A percentile compares a stretch with the other conserved stretches of the same genome.
These are phyloP conservation scores for Auriscalpium vulgare DNA, from an alignment of 768 basidiomycete species.

Conservation along the genomic window DNA sequence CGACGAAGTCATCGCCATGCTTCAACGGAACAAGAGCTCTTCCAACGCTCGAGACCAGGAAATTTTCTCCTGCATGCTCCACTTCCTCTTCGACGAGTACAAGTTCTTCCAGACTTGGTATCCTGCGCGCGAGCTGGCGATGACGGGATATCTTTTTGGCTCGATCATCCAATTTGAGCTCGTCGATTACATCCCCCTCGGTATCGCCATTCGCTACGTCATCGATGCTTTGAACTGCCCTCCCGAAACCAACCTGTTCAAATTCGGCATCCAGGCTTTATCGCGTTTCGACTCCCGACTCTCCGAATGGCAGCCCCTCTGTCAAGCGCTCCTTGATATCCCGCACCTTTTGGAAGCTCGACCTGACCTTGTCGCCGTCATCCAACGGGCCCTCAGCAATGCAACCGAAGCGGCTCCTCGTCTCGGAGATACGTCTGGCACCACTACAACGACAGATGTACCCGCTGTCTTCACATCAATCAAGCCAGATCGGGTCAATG, in stretches of 20 bases:
- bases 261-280: constrained; percentile 90
- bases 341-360: constrained; percentile 80
- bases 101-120: constrained; percentile 98
- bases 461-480: constrained; percentile 70
- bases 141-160: constrained; percentile 95
- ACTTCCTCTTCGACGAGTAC: constrained; percentile 99
- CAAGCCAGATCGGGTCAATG: constrained; percentile 58
- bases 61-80: constrained; percentile 98
- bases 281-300: constrained; percentile 81
- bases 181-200: constrained; percentile 89
- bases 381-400: constrained; percentile 62
- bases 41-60: constrained; percentile 83
- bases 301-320: constrained; percentile 87
- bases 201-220: constrained; percentile 95
- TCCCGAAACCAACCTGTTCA: constrained; percentile 88
- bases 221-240: constrained; percentile 88
- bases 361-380: constrained; percentile 67
- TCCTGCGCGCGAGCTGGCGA: constrained; percentile 85
- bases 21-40: constrained; percentile 81
- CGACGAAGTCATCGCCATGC: constrained; percentile 86
- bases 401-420: constrained; percentile 33
- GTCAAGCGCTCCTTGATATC: constrained; percentile 81
- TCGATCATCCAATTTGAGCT: constrained; percentile 91
- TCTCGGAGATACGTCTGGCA: constrained; percentile 26
- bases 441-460: constrained; percentile 29